Conservation (phyloP, 495 filamentous ascomycete species). For the Aspergillus mulundensis region DNA sequence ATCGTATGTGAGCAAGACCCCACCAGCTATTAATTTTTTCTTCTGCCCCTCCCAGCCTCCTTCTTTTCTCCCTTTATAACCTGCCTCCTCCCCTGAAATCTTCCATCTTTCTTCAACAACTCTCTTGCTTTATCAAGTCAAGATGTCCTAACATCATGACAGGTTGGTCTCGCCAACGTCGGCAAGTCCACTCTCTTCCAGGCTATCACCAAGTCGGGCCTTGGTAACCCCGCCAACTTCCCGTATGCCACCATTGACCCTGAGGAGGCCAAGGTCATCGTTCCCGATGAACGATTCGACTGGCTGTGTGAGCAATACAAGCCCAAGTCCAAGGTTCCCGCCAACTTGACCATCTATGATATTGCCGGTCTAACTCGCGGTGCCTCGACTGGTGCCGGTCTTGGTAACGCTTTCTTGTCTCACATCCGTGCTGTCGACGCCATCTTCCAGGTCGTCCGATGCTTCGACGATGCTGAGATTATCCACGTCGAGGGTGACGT, state of each 20-base stretch:
- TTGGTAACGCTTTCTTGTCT: conserved; percentile 97
- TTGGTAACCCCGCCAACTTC: conserved; percentile 99
- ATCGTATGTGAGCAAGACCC: conserved; percentile 77
- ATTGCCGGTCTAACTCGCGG: conserved; percentile 96
- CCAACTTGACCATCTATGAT: conserved; percentile 98
- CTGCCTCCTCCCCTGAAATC: conserved; percentile 18
- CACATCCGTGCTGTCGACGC: conserved; percentile 99
- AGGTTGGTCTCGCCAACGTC: conserved; percentile 99
- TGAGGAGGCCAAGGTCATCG: conserved; percentile 96
- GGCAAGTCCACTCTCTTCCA: conserved; percentile 99
- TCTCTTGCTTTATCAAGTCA: conserved; percentile 8
- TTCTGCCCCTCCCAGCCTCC: conserved; percentile 31
- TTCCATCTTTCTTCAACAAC: conserved; percentile 28
- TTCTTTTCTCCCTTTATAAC: conserved; percentile 16
- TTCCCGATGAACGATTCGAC: conserved; percentile 93
- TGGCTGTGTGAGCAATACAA: conserved; percentile 96
- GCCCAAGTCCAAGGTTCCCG: conserved; percentile 91
- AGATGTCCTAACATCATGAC: conserved; percentile 19
- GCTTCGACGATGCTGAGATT: conserved; percentile 99
- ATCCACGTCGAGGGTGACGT: conserved; percentile 99
- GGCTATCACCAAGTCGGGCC: conserved; percentile 94
- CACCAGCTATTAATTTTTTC: conserved; percentile 28
- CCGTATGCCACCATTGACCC: conserved; percentile 99
- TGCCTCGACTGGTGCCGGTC: conserved; percentile 93
- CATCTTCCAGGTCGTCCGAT: conserved; percentile 98